These are phyloP conservation scores for Eutrema japonicum DNA, from an alignment of 345 rosid genomes.

Conservation along the genomic window DNA sequence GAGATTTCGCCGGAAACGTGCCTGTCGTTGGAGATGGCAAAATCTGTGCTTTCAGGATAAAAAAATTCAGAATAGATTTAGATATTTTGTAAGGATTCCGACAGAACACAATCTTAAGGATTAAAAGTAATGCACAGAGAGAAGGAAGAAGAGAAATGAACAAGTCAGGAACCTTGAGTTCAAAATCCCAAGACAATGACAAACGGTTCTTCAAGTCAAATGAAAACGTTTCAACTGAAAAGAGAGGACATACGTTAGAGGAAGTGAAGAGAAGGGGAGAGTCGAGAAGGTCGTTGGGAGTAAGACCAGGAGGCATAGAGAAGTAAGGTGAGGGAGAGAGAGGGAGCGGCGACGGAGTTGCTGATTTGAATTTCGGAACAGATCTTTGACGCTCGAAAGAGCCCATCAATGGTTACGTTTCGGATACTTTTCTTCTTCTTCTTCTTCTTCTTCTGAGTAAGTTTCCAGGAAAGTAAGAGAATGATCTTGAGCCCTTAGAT, in stretches of 20 bases:
- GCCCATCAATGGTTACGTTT: conserved; percentile 27
- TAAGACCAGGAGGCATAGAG: conserved; percentile 61
- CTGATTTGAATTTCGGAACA: conserved; percentile 84
- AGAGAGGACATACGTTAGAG: conserved; percentile 52
- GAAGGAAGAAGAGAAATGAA: conserved; percentile 1
- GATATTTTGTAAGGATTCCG: not conserved
- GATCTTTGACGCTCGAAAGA: conserved; percentile 21
- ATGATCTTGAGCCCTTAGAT: not conserved
- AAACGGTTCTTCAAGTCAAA: conserved; percentile 4
- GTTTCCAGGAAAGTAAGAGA: conserved; percentile 19
- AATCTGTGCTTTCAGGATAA: conserved; percentile 50
- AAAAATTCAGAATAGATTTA: not conserved
- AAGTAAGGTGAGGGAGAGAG: conserved; percentile 67
- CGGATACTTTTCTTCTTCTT: conserved; percentile 16
- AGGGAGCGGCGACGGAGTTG: conserved; percentile 61
- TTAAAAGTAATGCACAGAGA: not conserved
- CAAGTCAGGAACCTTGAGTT: not conserved
- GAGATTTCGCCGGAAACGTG: conserved; percentile 56
- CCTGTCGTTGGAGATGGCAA: conserved; percentile 94
- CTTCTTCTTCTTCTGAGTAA: conserved; percentile 18
- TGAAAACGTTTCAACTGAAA: not conserved
- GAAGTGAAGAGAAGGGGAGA: conserved; percentile 80
- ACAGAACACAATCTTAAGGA: conserved; percentile 8
- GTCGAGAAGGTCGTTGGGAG: conserved; percentile 58
- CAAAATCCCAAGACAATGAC: not conserved